Conservation (phyloP, 148 eudicot species). For the Chenopodium quinoa region DNA sequence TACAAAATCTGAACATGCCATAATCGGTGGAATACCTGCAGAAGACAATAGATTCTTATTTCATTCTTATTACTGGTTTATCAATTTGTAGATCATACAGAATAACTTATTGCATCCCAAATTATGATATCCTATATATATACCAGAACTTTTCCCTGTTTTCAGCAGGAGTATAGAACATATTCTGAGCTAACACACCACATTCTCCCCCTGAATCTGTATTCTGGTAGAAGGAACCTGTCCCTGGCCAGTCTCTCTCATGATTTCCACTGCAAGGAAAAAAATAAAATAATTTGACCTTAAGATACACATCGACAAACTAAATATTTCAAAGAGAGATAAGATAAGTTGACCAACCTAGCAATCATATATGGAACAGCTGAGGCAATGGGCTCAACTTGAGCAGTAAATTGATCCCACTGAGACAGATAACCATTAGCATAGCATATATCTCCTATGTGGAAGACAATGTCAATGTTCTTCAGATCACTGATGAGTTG, state of each 20-base stretch:
- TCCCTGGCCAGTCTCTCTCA: conserved; percentile 83
- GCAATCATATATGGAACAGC: conserved; percentile 76
- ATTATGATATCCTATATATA: conserved; percentile 8
- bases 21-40: conserved; percentile 88
- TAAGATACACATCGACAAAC: not conserved
- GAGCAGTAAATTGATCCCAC: conserved; percentile 90
- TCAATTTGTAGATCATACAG: not conserved
- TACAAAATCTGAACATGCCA: conserved; percentile 90
- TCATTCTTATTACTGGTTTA: not conserved
- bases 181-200: conserved; percentile 71
- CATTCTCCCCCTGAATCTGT: conserved; percentile 91
- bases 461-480: conserved; percentile 68
- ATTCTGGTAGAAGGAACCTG: conserved; percentile 70
- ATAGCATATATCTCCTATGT: conserved; percentile 76
- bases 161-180: conserved; percentile 79
- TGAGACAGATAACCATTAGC: conserved; percentile 87
- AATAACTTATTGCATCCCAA: conserved; percentile 1
- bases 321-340: not conserved
- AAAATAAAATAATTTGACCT: not conserved
- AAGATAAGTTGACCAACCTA: conserved; percentile 36
- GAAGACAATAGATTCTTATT: not conserved
- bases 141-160: conserved; percentile 83
- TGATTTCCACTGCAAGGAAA: conserved; percentile 66
- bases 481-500: conserved; percentile 56
- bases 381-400: conserved; percentile 75